A percentile compares a stretch with the other conserved stretches of the same genome.
Conservation (phyloP, 495 filamentous ascomycete genomes). For the Copromyces sp. region DNA sequence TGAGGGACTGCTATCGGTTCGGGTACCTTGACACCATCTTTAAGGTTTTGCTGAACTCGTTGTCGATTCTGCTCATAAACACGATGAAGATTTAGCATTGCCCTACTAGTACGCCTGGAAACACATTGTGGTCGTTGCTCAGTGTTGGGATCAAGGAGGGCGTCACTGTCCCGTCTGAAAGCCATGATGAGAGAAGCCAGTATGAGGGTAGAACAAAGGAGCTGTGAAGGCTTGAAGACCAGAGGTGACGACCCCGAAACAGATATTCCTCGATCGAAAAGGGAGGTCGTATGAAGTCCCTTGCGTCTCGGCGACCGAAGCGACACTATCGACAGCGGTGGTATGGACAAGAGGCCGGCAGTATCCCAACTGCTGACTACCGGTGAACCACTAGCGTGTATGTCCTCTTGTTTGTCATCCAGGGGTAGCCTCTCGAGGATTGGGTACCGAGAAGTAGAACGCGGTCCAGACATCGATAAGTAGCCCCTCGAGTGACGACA, state of each 20-base stretch:
- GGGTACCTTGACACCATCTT: conserved; percentile 26
- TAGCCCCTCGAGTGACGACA: not conserved
- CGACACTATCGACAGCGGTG: not conserved
- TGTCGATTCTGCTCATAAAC: conserved; percentile 46
- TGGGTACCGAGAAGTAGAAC: not conserved
- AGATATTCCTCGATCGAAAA: not conserved
- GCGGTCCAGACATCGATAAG: not conserved
- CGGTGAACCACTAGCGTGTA: not conserved
- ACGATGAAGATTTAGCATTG: conserved; percentile 45
- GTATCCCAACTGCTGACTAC: not conserved
- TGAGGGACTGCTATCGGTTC: conserved; percentile 31
- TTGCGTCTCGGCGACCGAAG: not conserved
- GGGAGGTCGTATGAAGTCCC: not conserved
- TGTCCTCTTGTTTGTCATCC: not conserved
- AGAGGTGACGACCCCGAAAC: not conserved
- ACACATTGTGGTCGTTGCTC: conserved; percentile 14
- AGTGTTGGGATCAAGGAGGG: conserved; percentile 11
- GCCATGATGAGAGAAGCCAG: conserved; percentile 18
- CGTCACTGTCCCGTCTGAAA: conserved; percentile 3
- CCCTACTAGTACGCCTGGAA: conserved; percentile 31
- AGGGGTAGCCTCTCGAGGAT: not conserved
- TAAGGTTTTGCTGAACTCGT: conserved; percentile 27
- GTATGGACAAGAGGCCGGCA: not conserved
- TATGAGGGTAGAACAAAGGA: not conserved
- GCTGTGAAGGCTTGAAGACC: not conserved